Evolutionary conservation across 73 alveolate genomes (phyloP).

Genomic region (Blepharisma stoltei): DNA sequence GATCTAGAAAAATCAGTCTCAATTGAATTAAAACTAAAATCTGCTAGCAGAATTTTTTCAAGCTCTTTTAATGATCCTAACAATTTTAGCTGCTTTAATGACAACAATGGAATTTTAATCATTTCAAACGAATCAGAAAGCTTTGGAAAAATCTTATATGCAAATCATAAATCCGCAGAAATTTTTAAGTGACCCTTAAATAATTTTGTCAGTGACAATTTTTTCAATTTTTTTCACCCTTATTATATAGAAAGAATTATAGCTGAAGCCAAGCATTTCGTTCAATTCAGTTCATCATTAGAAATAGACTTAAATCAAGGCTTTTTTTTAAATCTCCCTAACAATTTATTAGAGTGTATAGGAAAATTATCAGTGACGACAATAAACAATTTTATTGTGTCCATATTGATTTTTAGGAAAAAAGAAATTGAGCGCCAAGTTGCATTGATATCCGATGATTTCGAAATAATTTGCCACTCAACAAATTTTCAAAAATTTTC

Average conservation of each 20-base stretch:
- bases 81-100: slow-evolving; percentile 2
- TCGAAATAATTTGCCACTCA: background rate
- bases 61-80: background rate
- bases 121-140: background rate
- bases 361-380: background rate
- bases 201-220: background rate
- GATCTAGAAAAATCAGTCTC: background rate
- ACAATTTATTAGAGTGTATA: background rate
- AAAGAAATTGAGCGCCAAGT: background rate
- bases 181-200: background rate
- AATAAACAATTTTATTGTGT: background rate
- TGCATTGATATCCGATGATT: background rate
- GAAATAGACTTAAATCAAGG: slow-evolving; percentile 2
- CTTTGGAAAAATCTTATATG: background rate
- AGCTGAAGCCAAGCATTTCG: background rate
- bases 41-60: background rate
- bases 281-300: background rate
- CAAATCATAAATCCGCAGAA: background rate
- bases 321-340: background rate
- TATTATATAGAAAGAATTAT: background rate
- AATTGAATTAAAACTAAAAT: background rate
- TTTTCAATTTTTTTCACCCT: background rate
- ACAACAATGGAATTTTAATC: background rate
- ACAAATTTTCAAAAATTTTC: background rate
- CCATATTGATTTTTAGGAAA: background rate